Evolutionary conservation across 305 asterid species (phyloP), one percentile per base, ranked within the genome.

Genomic region (Plantago rigida): DNA sequence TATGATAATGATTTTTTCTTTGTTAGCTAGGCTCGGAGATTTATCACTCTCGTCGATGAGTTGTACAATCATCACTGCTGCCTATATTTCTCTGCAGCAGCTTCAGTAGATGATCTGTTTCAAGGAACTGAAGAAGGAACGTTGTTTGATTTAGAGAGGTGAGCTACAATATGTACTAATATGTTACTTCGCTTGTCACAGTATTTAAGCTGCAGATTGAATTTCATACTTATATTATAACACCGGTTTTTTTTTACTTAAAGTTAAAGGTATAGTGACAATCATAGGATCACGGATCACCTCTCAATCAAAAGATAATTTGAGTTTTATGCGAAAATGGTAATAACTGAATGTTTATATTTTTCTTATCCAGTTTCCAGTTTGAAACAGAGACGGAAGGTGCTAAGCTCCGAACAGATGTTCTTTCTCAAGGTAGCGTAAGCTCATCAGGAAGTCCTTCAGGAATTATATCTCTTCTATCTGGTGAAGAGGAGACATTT

Each of bases 121-220:
- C 99, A 92, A 72, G 99, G 99, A 82, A 84, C 99, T 36, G 95
- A 81, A 64, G 99, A 92, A 68, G 99, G 99, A 66, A 75, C 85
- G 2, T 75, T 92, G 56, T 86, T 92, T 72, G 96, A 92, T 78
- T 72, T 92, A 73, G 99, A 92, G 82, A 92, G 96, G 97, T 67
- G 59, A 75, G 80, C 77, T 14, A 56, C 26, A 56, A 2, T 1
- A 8, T 6, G 9, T 17, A 17, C 0, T 17, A 17, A 17, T 17
- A 17, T 17, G 9, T 36, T 5, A 17, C 19, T 36, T 36, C 8
- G 9, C 8, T 36, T 36, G 44, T 36, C 44, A 36, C 44, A 36
- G 44, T 36, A 36, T 8, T 36, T 36, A 36, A 31, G 2, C 44
- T 36, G 8, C 9, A 7, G 2, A 5, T 36, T 36, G 44, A 8